Conservation (phyloP, 495 filamentous ascomycete genomes). For the Acidiella bohemica region DNA sequence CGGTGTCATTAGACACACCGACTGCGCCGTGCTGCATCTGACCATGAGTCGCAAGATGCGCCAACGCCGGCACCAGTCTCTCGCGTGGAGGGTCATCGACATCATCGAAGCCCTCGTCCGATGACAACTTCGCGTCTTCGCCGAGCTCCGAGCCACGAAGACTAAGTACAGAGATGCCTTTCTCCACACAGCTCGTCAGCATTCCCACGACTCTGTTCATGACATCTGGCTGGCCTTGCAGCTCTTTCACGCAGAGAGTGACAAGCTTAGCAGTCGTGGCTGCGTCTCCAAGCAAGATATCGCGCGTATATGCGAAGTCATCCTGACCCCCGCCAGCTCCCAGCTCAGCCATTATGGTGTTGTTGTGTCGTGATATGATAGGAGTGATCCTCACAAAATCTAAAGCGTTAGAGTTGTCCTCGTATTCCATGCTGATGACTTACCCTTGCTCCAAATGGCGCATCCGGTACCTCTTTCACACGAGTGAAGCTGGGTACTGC, state of each 20-base stretch:
- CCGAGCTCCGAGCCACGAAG: slow-evolving; percentile 1
- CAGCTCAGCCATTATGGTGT: slow-evolving; percentile 51
- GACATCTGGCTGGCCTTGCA: slow-evolving; percentile 27
- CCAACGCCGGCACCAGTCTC: slow-evolving; percentile 26
- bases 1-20: too few relatives aligned
- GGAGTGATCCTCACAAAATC: slow-evolving; percentile 62
- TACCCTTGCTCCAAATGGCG: slow-evolving; percentile 33
- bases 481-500: slow-evolving; percentile 70
- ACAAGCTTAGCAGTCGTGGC: slow-evolving; percentile 17
- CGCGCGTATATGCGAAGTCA: slow-evolving; percentile 52
- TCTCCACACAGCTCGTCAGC: slow-evolving; percentile 16
- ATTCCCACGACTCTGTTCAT: slow-evolving; percentile 27
- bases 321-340: slow-evolving; percentile 71
- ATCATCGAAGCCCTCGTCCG: slow-evolving; percentile 29
- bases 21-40: too few relatives aligned
- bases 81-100: slow-evolving; percentile 34
- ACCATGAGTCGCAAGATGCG: slow-evolving; percentile 9
- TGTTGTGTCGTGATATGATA: slow-evolving; percentile 48
- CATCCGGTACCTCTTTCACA: slow-evolving; percentile 68
- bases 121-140: slow-evolving; percentile 14
- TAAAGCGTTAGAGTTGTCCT: neutral
- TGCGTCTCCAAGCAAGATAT: slow-evolving; percentile 42
- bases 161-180: neutral
- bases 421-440: neutral
- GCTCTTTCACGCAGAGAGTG: slow-evolving; percentile 26